Conservation (phyloP, 2,329 filamentous ascomycete species). For the Iodosphaeria phyllophila region DNA sequence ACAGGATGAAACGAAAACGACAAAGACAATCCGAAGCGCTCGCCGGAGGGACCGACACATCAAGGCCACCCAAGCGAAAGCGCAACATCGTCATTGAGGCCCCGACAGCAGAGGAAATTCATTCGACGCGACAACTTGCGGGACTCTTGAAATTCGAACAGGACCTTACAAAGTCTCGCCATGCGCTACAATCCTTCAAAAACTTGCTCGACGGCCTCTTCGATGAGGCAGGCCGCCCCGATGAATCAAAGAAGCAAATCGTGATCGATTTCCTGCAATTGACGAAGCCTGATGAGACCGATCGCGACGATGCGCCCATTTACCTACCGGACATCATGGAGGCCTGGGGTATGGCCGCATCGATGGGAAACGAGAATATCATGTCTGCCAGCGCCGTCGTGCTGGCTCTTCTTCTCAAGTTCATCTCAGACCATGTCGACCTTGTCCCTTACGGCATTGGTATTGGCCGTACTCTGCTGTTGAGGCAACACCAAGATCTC, state of each 20-base stretch:
- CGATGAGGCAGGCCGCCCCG: conserved; percentile 26
- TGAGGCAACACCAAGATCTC: conserved; percentile 64
- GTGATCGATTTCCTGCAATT: conserved; percentile 50
- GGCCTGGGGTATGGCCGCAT: conserved; percentile 69
- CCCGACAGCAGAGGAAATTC: conserved; percentile 41
- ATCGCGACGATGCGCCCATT: conserved; percentile 36
- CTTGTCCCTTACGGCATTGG: conserved; percentile 57
- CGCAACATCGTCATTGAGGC: conserved; percentile 28
- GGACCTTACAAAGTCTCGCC: conserved; percentile 46
- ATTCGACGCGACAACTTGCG: conserved; percentile 46
- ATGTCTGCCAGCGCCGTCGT: conserved; percentile 67
- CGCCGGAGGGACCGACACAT: conserved; percentile 6
- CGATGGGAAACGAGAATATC: conserved; percentile 62
- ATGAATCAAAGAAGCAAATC: conserved; percentile 31
- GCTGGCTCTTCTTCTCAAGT: conserved; percentile 63
- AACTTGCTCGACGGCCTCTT: conserved; percentile 48
- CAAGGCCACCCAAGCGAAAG: conserved; percentile 22
- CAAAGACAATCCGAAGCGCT: conserved; percentile 14
- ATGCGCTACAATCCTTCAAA: conserved; percentile 60
- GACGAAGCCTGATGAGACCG: conserved; percentile 26
- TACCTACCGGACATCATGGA: conserved; percentile 69
- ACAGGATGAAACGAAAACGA: conserved; percentile 17
- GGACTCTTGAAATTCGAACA: conserved; percentile 53
- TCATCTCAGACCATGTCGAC: conserved; percentile 55
- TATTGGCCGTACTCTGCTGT: conserved; percentile 65